Evolutionary conservation across 495 filamentous ascomycete genomes (phyloP), one percentile per base, ranked within the genome.

Genomic region (Monascus purpureus): DNA sequence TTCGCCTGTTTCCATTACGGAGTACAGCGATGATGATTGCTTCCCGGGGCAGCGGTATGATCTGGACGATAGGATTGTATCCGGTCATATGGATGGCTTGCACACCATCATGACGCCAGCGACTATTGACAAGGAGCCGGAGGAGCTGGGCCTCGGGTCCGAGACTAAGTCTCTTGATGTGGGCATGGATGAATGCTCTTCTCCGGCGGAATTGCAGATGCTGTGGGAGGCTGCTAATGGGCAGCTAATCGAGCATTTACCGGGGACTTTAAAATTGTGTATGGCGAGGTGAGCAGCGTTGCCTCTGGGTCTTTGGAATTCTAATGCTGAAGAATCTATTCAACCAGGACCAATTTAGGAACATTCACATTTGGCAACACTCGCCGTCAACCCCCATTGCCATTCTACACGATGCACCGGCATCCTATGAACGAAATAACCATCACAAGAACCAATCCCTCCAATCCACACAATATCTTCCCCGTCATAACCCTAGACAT

Each of bases 401-500:
- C 65, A 25, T 67, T 68, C 34, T 68, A 65, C 37, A 60, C 50
- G 3, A 32, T 68, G 25, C 49, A 63, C 26, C 65, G 59, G 6
- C 56, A 54, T 29, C 49, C 51, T n/a, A 56, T 48, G 24, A 46
- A 59, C 17, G 57, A 61, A 36, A 25, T 67, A 1, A 40, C 55
- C 2, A 41, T 67, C n/a, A 52, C 46, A n/a, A 42, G 62, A 29
- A 39, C 44, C 13, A 50, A 56, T 19, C 65, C 65, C 6, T 49
- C 43, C 6, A 53, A 54, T 4, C 41, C 46, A 12, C 51, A 49
- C 24, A 51, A 46, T 17, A 53, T 47, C 17, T 46, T 67, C 3
- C 59, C 62, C 1, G 72, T 79, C 1, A 62, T 82, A 39, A 57
- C 49, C 34, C 68, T 80, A 3, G 68, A 60, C 1, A 57, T 84